phyloP scores from a whole-genome alignment of 768 basidiomycete genomes.

The Inosperma sp. region DNA sequence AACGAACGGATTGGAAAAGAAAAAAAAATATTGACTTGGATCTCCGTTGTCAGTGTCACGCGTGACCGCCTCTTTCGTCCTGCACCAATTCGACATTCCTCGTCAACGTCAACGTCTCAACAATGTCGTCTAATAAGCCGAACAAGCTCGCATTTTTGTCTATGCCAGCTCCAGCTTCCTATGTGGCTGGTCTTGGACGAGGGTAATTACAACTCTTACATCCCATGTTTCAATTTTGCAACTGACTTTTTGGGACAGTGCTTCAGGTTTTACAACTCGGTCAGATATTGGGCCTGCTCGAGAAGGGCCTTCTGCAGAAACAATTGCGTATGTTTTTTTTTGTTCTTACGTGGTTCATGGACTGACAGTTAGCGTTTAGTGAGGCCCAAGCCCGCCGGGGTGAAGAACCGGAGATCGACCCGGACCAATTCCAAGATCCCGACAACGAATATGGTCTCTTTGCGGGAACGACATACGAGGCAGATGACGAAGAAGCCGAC shows the following conservation, averaged over 20 bases:
- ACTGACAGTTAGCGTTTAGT: conserved; percentile 41
- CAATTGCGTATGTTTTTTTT: conserved; percentile 61
- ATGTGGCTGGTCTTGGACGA: conserved; percentile 97
- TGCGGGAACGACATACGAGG: conserved; percentile 92
- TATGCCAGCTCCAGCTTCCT: conserved; percentile 93
- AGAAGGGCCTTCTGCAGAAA: conserved; percentile 90
- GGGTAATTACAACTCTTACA: conserved; percentile 78
- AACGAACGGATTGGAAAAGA: background rate
- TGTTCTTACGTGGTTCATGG: background rate
- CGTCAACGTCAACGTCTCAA: too few species aligned
- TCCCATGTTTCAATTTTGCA: background rate
- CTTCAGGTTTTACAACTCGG: conserved; percentile 95
- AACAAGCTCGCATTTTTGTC: conserved; percentile 86
- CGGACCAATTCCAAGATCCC: conserved; percentile 93
- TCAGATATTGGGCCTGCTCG: conserved; percentile 98
- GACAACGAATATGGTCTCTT: conserved; percentile 97
- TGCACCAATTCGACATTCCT: too few species aligned
- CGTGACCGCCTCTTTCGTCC: too few species aligned
- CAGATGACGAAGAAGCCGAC: conserved; percentile 97
- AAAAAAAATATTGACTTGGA: too few species aligned
- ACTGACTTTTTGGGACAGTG: conserved; percentile 44
- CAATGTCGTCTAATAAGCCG: conserved; percentile 46
- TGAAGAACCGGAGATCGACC: conserved; percentile 83
- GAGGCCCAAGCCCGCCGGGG: conserved; percentile 84
- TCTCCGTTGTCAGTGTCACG: too few species aligned